Percentiles rank a stretch among this genome's conserved stretches.
These are phyloP conservation scores for Geotrichum reessii DNA, from an alignment of 1,139 yeast genomes.

Conservation along the genomic window DNA sequence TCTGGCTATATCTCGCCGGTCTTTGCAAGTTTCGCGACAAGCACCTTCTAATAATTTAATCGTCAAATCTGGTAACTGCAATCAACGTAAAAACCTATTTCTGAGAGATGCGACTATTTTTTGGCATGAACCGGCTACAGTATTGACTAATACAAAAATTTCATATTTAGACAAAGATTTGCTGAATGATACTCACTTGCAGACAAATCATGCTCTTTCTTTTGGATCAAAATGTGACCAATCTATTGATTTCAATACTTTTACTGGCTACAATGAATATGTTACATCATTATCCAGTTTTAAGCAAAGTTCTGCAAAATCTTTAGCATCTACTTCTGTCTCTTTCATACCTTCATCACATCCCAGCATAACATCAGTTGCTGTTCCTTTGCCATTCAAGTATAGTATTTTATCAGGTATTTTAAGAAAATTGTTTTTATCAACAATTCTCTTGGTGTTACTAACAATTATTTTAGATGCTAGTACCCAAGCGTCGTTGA, in stretches of 20 bases:
- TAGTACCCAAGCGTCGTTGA: not conserved
- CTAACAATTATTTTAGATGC: not conserved
- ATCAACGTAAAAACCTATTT: not conserved
- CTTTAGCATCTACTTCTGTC: not conserved
- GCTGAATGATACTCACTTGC: too few relatives aligned
- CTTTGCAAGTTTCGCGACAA: not conserved
- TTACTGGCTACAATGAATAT: not conserved
- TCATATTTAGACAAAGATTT: too few relatives aligned
- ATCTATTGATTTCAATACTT: too few relatives aligned
- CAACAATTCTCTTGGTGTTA: not conserved
- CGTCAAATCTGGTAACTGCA: too few relatives aligned
- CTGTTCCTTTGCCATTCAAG: not conserved
- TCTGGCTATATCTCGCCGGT: not conserved
- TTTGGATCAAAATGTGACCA: too few relatives aligned
- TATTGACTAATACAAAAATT: too few relatives aligned
- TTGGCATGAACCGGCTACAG: too few relatives aligned
- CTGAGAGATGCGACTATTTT: too few relatives aligned
- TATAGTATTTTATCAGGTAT: not conserved
- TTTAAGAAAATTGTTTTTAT: not conserved
- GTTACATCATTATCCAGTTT: not conserved
- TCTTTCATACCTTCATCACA: not conserved
- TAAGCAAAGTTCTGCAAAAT: not conserved
- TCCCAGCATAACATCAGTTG: not conserved
- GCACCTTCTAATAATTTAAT: too few relatives aligned
- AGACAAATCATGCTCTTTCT: too few relatives aligned